Evolutionary conservation across 75 land plant species (phyloP), one percentile per base, ranked within the genome.

Genomic region (Pinus albicaulis): DNA sequence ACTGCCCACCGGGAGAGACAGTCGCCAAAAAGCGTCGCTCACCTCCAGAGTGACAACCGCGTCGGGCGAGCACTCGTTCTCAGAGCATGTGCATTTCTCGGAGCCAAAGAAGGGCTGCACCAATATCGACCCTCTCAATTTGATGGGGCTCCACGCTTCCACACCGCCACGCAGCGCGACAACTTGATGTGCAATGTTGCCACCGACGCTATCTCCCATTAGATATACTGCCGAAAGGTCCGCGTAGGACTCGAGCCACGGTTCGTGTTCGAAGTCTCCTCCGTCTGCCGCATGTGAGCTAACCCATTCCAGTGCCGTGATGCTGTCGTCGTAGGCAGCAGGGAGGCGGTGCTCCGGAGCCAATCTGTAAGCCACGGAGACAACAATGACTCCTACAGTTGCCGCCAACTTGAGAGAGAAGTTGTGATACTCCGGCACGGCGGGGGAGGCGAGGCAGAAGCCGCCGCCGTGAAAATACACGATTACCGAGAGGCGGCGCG

Each of bases 121-220:
- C 31, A 28, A 28, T 28, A 28, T 28, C 31, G 31, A 28, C 31
- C 31, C 31, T 28, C 31, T 28, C 31, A 28, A 28, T 28, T 28
- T 28, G 31, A 28, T 1, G 0, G 31, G 31, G 31, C 31, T 28
- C 31, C 31, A 28, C 31, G 31, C 31, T 28, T 28, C 31, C 1
- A 1, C 31, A 28, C 31, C 31, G 31, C 31, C 31, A 28, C 31
- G 31, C 31, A 28, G 31, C 31, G 74, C 6, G 71, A 68, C 23
- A 65, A 87, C 79, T 12, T 86, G 77, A 74, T 93, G 95, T 2
- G 78, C 87, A 26, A 93, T 90, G 78, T 90, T 88, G 19, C 82
- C 95, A 14, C 95, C 92, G 17, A 90, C 83, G 31, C 31, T 28
- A 28, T 28, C 31, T 28, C 31, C 31, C 31, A 28, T 28, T 1